These are phyloP conservation scores for Coccomyxa sp. DNA, from an alignment of 139 green algal species.

Conservation along the genomic window DNA sequence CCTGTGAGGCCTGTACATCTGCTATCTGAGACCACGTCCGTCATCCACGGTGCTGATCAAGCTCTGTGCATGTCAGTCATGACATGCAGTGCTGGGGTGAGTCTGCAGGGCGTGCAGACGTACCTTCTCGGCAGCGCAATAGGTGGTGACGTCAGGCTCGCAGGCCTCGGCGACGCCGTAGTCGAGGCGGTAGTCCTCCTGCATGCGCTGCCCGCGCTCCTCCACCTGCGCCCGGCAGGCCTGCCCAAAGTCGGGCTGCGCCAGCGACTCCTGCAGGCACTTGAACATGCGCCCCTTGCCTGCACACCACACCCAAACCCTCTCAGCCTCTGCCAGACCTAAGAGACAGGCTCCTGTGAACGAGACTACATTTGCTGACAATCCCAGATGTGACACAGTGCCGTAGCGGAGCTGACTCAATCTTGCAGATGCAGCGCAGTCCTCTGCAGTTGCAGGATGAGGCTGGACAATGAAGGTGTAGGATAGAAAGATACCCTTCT, in stretches of 20 bases:
- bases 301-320: conserved; percentile 8
- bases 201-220: conserved; percentile 37
- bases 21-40: no score
- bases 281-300: conserved; percentile 54
- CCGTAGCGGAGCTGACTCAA: no score
- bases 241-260: conserved; percentile 61
- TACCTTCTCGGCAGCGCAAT: conserved; percentile 55
- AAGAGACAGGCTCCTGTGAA: no score
- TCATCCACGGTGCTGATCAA: no score
- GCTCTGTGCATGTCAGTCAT: no score
- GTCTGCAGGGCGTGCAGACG: no score
- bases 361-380: no score
- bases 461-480: no score
- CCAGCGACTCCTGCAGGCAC: conserved; percentile 73
- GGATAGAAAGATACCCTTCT: conserved; percentile 50
- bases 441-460: background rate
- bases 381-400: no score
- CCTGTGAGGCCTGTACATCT: no score
- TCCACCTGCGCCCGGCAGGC: conserved; percentile 53
- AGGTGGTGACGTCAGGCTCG: conserved; percentile 39
- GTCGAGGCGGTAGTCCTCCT: conserved; percentile 72
- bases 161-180: conserved; percentile 65
- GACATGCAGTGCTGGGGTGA: background rate
- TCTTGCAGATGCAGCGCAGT: background rate
- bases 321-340: background rate